phyloP scores from a whole-genome alignment of 768 basidiomycete genomes.

The Leucosporidium creatinivorum region DNA sequence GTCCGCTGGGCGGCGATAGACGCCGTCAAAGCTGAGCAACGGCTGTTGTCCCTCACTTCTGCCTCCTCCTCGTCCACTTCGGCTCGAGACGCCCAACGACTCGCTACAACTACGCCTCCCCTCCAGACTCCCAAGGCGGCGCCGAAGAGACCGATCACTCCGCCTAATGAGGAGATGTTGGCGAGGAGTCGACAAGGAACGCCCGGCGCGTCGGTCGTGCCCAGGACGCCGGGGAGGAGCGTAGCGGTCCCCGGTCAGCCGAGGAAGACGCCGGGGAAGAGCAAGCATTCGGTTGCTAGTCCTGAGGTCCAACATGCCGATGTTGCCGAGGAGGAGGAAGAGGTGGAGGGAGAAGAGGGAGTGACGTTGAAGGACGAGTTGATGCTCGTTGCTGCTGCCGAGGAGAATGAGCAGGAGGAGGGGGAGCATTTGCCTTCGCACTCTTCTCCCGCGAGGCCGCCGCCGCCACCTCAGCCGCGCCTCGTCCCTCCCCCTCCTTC shows the following conservation, averaged over 20 bases:
- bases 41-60: background rate
- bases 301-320: slow-evolving; percentile 14
- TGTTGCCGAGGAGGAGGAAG: background rate
- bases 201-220: background rate
- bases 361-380: slow-evolving; percentile 2
- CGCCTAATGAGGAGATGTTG: slow-evolving; percentile 13
- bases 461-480: background rate
- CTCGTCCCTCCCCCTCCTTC: slow-evolving; percentile 2
- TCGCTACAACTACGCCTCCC: background rate
- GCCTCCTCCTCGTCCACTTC: background rate
- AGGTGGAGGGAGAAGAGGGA: slow-evolving; percentile 10
- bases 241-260: slow-evolving; percentile 36
- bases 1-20: slow-evolving; percentile 85
- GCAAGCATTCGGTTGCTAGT: slow-evolving; percentile 16
- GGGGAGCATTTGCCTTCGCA: background rate
- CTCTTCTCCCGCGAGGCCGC: background rate
- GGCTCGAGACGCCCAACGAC: slow-evolving; percentile 40
- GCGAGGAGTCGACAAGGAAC: background rate
- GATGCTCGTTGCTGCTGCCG: slow-evolving; percentile 2
- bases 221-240: background rate
- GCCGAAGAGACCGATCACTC: slow-evolving; percentile 72
- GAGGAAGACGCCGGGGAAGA: slow-evolving; percentile 69
- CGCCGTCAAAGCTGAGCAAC: slow-evolving; percentile 40
- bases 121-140: slow-evolving; percentile 44
- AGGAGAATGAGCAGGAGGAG: slow-evolving; percentile 8